Base-by-base conservation (phyloP, 768 basidiomycete species). In the Termitomyces sp. region DNA sequence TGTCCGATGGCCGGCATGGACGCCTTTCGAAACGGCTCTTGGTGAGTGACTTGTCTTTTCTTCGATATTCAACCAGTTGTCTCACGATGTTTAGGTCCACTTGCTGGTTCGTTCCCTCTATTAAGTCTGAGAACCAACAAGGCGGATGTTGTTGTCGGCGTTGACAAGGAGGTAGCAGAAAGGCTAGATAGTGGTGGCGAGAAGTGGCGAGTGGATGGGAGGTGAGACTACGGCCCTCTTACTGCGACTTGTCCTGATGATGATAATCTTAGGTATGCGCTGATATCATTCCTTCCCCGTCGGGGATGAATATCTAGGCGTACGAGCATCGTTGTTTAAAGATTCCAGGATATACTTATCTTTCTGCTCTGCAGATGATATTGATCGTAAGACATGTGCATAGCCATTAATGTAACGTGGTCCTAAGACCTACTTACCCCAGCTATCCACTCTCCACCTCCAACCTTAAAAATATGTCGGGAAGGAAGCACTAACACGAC, bases 81-180 rank as follows among this genome's bases (percentile, higher is more conserved):
- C 36, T 46, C 20, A 20, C 37, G 4, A 26, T 36, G 3, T 55
- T 53, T 37, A 58, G 92, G 94, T 5, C 90, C 91, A 2, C 72
- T 98, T 10, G 83, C 84, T 0, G 89, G 91, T 1, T 75, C 86
- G 9, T 91, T 96, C 73, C 88, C 90, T 0, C 68, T 97, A 8
- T 73, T 98, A 26, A 93, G 91, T 66, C 74, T 98, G 58, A 82
- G 96, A 18, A 98, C 96, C 1, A 93, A 89, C 77, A 99, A 99
- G 71, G 96, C 96, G 0, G 95, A 98, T 67, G 94, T 97, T 2
- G 89, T 87, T 6, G 93, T 92, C 26, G 96, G 93, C 0, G 78
- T 99, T 3, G 73, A 80, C 1, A 77, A 84, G 63, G 87, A 86
- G 0, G 73, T 85, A 1, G 92, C 84, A 0, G 87, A 89, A 59